Percentiles rank a stretch among this genome's conserved stretches.
These are phyloP conservation scores for Paracamarosporium sp. DNA, from an alignment of 2,329 filamentous ascomycete genomes.

Conservation along the genomic window DNA sequence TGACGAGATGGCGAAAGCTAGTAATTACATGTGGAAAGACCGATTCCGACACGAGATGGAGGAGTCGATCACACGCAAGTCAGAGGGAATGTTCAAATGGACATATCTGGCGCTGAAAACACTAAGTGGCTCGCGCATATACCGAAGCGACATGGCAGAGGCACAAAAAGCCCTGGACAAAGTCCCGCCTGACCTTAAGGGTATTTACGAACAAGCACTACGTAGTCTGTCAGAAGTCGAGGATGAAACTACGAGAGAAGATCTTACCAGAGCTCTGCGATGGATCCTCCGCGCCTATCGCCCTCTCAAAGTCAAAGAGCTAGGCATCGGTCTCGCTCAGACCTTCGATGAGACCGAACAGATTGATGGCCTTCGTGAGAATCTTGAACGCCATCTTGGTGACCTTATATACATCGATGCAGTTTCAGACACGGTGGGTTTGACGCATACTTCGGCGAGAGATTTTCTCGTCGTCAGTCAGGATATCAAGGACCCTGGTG, in stretches of 20 bases:
- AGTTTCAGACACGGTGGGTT: background rate
- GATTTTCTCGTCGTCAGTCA: background rate
- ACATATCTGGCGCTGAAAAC: background rate
- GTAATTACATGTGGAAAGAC: background rate
- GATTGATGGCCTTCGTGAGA: background rate
- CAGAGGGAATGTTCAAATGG: background rate
- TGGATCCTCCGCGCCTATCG: background rate
- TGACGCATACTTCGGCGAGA: background rate
- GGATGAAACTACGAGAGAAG: background rate
- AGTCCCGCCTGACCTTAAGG: background rate
- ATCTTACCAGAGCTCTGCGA: background rate
- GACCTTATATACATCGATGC: background rate
- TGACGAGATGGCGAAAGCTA: background rate
- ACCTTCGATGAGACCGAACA: background rate
- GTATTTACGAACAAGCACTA: background rate
- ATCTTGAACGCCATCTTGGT: background rate
- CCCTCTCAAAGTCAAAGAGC: background rate
- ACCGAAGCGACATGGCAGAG: background rate
- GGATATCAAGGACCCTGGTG: background rate
- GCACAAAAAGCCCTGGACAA: background rate
- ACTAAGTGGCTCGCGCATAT: background rate
- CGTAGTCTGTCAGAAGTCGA: background rate
- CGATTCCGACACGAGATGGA: background rate
- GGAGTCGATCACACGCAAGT: background rate
- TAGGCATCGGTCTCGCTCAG: background rate